Conservation (phyloP, 768 basidiomycete genomes). For the Mrakia blollopis region DNA sequence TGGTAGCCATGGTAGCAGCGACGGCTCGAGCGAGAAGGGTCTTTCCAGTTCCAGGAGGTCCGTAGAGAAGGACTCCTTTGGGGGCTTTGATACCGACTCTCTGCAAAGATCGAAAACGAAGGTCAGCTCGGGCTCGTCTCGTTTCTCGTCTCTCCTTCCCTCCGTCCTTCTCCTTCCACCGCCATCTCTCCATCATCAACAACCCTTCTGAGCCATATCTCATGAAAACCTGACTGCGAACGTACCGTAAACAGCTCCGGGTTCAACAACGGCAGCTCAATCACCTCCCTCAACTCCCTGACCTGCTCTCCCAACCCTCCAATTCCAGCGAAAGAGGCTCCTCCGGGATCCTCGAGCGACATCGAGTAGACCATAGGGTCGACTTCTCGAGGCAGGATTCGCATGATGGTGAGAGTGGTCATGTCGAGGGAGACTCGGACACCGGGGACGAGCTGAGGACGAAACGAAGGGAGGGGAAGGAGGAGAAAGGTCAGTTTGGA, state of each 20-base stretch:
- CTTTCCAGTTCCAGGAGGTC: constrained; percentile 95
- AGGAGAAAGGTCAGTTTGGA: background rate
- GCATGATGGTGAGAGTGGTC: constrained; percentile 99
- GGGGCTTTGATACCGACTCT: constrained; percentile 97
- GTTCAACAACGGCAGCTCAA: constrained; percentile 88
- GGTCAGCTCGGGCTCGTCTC: background rate
- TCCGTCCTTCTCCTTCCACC: background rate
- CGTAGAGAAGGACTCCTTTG: constrained; percentile 92
- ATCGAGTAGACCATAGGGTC: constrained; percentile 99
- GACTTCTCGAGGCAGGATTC: constrained; percentile 92
- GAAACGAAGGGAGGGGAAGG: background rate
- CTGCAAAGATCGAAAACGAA: constrained; percentile 35
- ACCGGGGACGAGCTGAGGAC: constrained; percentile 75
- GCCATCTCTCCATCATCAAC: no score
- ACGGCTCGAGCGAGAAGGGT: constrained; percentile 91
- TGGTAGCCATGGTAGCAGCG: constrained; percentile 89
- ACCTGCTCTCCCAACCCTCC: constrained; percentile 95
- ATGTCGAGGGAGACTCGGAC: constrained; percentile 97
- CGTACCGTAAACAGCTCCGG: constrained; percentile 70
- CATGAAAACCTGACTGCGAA: no score
- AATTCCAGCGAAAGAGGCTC: constrained; percentile 91
- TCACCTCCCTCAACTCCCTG: constrained; percentile 92
- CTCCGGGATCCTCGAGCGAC: constrained; percentile 96
- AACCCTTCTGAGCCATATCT: no score
- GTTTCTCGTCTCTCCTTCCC: background rate